Evolutionary conservation across 2,329 filamentous ascomycete genomes (phyloP).

Genomic region (Colletotrichum sidae): DNA sequence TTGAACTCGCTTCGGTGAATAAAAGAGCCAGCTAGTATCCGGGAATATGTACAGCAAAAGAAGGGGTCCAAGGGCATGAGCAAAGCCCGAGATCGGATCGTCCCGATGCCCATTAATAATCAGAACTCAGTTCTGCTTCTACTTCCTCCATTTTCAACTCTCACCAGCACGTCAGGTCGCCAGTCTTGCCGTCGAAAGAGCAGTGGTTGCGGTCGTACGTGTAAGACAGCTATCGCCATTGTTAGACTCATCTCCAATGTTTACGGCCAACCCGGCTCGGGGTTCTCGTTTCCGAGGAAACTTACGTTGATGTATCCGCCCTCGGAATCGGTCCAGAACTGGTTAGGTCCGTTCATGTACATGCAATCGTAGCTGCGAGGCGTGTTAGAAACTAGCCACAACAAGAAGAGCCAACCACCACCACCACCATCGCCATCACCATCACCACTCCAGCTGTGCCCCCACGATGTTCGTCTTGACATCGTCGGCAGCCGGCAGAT

Average conservation of each 20-base stretch:
- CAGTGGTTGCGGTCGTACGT: not conserved
- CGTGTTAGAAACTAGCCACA: constrained; percentile 9
- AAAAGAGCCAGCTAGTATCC: no score
- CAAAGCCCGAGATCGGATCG: no score
- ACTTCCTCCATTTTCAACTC: not conserved
- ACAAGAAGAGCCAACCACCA: not conserved
- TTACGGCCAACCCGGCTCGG: not conserved
- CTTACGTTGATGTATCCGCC: constrained; percentile 38
- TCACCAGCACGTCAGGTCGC: not conserved
- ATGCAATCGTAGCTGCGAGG: constrained; percentile 34
- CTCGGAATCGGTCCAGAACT: constrained; percentile 33
- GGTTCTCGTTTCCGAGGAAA: not conserved
- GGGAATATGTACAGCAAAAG: no score
- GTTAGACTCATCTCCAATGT: not conserved
- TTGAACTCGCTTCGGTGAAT: no score
- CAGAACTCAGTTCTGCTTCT: no score
- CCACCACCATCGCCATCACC: no score
- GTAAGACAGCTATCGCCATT: not conserved
- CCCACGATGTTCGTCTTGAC: no score
- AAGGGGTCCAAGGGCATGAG: no score
- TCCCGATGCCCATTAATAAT: no score
- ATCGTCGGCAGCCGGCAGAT: no score
- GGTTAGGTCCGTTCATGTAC: constrained; percentile 36
- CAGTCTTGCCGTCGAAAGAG: not conserved
- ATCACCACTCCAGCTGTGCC: no score